These are phyloP conservation scores for Stygiomarasmius scandens DNA, from an alignment of 1,284 basidiomycete species.

Conservation along the genomic window DNA sequence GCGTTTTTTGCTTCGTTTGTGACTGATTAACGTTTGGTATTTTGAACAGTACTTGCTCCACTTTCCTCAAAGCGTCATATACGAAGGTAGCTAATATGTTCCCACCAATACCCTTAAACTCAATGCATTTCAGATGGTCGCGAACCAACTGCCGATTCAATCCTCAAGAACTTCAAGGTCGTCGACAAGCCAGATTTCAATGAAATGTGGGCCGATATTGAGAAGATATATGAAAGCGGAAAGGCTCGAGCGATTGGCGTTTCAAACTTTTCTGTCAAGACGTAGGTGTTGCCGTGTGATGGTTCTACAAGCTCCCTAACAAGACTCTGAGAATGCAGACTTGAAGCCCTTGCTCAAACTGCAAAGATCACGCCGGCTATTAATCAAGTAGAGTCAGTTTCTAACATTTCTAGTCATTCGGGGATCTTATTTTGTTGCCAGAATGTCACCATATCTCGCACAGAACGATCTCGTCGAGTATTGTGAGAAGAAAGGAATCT, in stretches of 20 bases:
- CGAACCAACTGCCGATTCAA: neutral
- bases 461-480: conserved; percentile 30
- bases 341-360: conserved; percentile 34
- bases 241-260: conserved; percentile 52
- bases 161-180: conserved; percentile 29
- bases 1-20: too few species aligned
- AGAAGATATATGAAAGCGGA: conserved; percentile 37
- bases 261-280: conserved; percentile 45
- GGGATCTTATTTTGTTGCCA: too few species aligned
- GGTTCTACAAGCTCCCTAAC: too few species aligned
- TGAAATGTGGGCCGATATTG: conserved; percentile 47
- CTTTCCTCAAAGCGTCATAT: neutral
- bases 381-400: conserved; percentile 45
- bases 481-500: conserved; percentile 28
- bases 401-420: too few species aligned
- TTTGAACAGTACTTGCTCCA: neutral
- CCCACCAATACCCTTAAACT: too few species aligned
- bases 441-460: conserved; percentile 30
- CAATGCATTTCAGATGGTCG: too few species aligned
- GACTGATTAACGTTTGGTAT: too few species aligned
- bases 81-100: neutral
- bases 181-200: conserved; percentile 47
- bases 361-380: conserved; percentile 39
- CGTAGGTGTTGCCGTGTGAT: too few species aligned
- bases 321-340: too few species aligned